Percentiles rank a stretch among this genome's conserved stretches.
phyloP scores from a whole-genome alignment of 2,329 filamentous ascomycete species.

The Arthroderma sp. region DNA sequence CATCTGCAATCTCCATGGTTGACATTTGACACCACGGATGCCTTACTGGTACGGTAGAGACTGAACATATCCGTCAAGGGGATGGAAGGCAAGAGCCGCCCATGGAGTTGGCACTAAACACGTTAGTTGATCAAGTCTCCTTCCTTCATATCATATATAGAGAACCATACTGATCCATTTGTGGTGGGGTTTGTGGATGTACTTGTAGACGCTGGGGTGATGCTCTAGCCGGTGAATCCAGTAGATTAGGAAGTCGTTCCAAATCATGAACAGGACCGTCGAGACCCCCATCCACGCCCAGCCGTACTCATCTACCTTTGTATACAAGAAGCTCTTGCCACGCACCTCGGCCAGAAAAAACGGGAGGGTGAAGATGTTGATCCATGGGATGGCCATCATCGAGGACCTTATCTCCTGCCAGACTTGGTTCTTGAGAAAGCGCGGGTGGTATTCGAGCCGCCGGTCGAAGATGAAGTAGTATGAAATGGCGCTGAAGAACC shows the following conservation, averaged over 20 bases:
- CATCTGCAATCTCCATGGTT: not conserved
- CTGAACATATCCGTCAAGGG: constrained; percentile 67
- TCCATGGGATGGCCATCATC: constrained; percentile 55
- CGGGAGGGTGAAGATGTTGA: constrained; percentile 62
- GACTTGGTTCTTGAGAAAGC: constrained; percentile 78
- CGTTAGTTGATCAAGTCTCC: not conserved
- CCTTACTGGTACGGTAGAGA: constrained; percentile 59
- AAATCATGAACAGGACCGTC: constrained; percentile 64
- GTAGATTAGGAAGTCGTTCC: constrained; percentile 70
- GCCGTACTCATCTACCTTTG: constrained; percentile 52
- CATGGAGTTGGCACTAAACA: constrained; percentile 70
- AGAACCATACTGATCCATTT: constrained; percentile 51
- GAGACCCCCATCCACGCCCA: constrained; percentile 59
- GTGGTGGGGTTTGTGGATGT: constrained; percentile 79
- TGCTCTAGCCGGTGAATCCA: constrained; percentile 67
- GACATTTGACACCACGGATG: not conserved
- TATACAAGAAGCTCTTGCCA: constrained; percentile 68
- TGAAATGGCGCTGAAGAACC: constrained; percentile 59
- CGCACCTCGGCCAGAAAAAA: constrained; percentile 64
- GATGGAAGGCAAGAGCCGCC: constrained; percentile 75
- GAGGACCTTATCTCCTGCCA: constrained; percentile 63
- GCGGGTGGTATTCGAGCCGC: constrained; percentile 62
- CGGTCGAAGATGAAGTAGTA: constrained; percentile 77
- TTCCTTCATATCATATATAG: not conserved
- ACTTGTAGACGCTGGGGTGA: constrained; percentile 61